Evolutionary conservation across 352 stramenopile genomes (phyloP).

Genomic region (Elongisporangium undulatum): DNA sequence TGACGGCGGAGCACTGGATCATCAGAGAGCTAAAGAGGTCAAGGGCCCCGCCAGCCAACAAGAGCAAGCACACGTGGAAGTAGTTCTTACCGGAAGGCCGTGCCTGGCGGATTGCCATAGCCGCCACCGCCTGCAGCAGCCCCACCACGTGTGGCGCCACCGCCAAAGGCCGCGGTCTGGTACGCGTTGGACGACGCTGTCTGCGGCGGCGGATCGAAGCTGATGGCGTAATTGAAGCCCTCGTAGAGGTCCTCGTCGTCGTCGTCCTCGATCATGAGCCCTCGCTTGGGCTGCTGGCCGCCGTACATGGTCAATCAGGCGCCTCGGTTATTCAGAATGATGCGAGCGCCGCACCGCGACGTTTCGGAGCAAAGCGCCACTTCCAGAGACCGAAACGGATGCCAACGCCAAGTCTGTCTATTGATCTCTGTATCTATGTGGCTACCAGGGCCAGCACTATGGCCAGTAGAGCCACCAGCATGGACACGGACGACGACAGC

Average conservation of each 20-base stretch:
- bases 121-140: constrained; percentile 49
- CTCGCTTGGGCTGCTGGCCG: constrained; percentile 44
- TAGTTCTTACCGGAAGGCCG: constrained; percentile 52
- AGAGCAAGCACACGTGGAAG: not conserved
- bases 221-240: constrained; percentile 88
- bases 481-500: not conserved
- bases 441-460: not conserved
- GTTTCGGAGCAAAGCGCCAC: constrained; percentile 11
- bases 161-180: constrained; percentile 54
- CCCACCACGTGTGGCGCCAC: constrained; percentile 36
- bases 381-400: not conserved
- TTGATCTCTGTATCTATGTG: not conserved
- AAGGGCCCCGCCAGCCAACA: not conserved
- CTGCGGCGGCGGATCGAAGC: constrained; percentile 59
- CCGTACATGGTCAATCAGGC: constrained; percentile 26
- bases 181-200: constrained; percentile 57
- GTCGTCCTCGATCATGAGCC: constrained; percentile 67
- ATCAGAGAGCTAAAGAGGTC: not conserved
- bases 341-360: constrained; percentile 9
- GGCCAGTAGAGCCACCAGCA: not conserved
- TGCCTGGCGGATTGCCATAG: constrained; percentile 42
- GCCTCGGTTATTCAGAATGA: constrained; percentile 7
- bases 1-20: constrained; percentile 58
- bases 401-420: not conserved
- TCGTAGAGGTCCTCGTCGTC: constrained; percentile 88